Base-by-base conservation (phyloP, 1,284 basidiomycete species). In the Ustilago bromivora region DNA sequence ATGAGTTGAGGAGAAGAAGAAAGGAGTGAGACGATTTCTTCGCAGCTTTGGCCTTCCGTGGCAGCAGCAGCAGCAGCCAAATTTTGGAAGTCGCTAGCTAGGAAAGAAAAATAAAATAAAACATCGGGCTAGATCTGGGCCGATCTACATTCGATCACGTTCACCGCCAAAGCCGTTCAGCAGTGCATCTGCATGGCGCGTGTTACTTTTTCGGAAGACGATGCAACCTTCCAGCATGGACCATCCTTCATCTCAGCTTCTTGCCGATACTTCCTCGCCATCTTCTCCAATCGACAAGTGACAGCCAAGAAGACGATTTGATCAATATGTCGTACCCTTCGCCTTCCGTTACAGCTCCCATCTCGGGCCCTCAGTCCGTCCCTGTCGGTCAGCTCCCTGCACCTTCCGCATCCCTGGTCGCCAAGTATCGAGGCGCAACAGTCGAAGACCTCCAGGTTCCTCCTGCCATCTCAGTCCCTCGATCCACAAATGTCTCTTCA, bases 381-480 rank as follows among this genome's bases (percentile, higher is more conserved):
- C 76, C 78, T 28, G 67, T 77, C 51, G 64, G 78, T 28, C 68
- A 73, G 54, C 74, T 69, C 4, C 68, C 76, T 15, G 69, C 81
- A 19, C 72, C 80, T 32, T 76, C 80, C 15, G 61, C 75, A 17
- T 65, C 69, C 23, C 51, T 76, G 38, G 69, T 77, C 19, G 73
- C 76, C 38, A 78, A 80, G 59, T 83, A 82, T 69, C 61, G 82
- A 36, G 82, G 82, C 38, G 82, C 82, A 31, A 78, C 77, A 28
- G 81, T 83, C 36, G 82, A 83, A 43, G 82, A 83, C 53, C 71
- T 83, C 15, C 82, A 83, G 52, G 76, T 82, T 3, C 74, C 80
- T 32, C 82, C 82, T 13, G 82, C 82, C 41, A 81, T 83, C 63
- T 81, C 79, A 51, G 77, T 83, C 2, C 72, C 76, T 12, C 69